Conservation (phyloP, 202 grass and related monocot genomes). For the Cymbopogon flexuosus region DNA sequence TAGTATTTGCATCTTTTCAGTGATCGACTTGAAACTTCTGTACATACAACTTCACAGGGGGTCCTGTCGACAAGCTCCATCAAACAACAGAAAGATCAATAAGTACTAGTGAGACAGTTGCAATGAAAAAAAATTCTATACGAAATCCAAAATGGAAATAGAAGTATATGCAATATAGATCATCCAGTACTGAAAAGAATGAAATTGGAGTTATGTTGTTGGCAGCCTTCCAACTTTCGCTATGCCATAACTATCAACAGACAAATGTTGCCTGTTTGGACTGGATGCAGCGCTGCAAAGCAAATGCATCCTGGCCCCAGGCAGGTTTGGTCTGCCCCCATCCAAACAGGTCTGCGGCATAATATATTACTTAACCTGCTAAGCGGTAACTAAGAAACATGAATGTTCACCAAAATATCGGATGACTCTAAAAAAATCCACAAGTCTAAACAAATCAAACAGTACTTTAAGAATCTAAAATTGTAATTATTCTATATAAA, state of each 20-base stretch:
- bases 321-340: too few relatives aligned
- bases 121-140: background rate
- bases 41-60: background rate
- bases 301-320: too few relatives aligned
- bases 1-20: background rate
- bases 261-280: background rate
- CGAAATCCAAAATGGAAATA: background rate
- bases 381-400: background rate
- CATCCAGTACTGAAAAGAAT: background rate
- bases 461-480: too few relatives aligned
- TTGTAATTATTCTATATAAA: background rate
- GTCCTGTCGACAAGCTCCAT: background rate
- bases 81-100: background rate
- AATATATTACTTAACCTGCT: background rate
- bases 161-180: background rate
- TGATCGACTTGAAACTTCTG: background rate
- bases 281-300: too few relatives aligned
- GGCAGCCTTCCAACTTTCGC: background rate
- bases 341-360: background rate
- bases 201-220: conserved; percentile 4
- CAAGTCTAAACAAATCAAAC: background rate
- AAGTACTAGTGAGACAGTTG: background rate
- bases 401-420: background rate
- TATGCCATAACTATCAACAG: background rate
- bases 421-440: conserved; percentile 5